phyloP scores from a whole-genome alignment of 2,329 filamentous ascomycete species.

The Epichloe festucae region DNA sequence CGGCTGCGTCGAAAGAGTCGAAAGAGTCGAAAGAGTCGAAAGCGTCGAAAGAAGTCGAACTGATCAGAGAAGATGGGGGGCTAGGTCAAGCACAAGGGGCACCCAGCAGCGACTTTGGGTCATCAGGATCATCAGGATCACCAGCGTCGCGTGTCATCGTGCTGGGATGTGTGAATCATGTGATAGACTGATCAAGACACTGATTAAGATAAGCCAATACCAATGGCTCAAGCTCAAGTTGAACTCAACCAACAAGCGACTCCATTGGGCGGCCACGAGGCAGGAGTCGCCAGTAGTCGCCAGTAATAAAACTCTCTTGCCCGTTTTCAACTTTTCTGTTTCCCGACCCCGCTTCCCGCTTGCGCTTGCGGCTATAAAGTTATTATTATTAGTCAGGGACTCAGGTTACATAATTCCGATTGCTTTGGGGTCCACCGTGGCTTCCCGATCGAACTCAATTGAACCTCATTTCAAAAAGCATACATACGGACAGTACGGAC shows the following conservation, averaged over 20 bases:
- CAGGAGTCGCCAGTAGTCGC: not conserved
- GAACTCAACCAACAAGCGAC: not conserved
- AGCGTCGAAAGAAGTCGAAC: not conserved
- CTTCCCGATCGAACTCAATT: conserved; percentile 1
- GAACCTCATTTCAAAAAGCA: conserved; percentile 1
- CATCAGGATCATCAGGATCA: too few relatives aligned
- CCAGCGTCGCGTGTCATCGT: not conserved
- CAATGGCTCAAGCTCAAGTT: too few relatives aligned
- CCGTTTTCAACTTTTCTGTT: not conserved
- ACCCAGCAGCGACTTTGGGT: too few relatives aligned
- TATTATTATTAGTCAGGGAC: not conserved
- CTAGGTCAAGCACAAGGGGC: not conserved
- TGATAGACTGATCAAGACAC: too few relatives aligned
- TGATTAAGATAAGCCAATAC: too few relatives aligned
- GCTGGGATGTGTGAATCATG: not conserved
- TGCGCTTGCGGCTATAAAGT: conserved; percentile 1
- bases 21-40: too few relatives aligned
- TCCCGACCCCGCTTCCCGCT: not conserved
- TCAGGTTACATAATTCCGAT: not conserved
- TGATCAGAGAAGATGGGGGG: not conserved
- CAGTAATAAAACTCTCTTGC: not conserved
- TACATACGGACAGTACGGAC: not conserved
- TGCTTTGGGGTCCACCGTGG: conserved; percentile 1
- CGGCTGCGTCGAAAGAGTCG: not conserved
- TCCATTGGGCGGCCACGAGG: not conserved